Evolutionary conservation across 257 asterid genomes (phyloP).

Genomic region (Solanum megistacrolobum): DNA sequence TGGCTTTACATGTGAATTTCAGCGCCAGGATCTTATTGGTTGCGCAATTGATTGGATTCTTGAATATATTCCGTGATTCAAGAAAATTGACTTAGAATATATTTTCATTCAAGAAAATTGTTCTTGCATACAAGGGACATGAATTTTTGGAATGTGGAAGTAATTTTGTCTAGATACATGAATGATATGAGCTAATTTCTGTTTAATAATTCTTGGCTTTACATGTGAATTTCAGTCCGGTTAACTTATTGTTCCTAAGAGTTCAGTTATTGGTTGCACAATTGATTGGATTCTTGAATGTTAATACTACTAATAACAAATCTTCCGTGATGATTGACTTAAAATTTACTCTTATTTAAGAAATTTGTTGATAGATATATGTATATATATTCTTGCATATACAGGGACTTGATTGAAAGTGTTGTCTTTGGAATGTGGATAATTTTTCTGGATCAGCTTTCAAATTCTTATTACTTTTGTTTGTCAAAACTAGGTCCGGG

Average conservation of each 20-base stretch:
- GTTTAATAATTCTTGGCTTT: not conserved
- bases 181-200: not conserved
- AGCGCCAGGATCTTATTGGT: not conserved
- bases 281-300: not conserved
- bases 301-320: not conserved
- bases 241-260: not conserved
- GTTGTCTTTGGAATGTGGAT: not conserved
- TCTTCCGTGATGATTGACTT: not conserved
- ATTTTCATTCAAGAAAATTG: not conserved
- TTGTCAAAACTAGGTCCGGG: constrained; percentile 59
- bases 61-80: not conserved
- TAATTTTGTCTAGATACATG: not conserved
- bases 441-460: not conserved
- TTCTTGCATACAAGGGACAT: not conserved
- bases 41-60: not conserved
- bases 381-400: not conserved
- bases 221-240: not conserved
- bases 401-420: not conserved
- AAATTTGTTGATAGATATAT: not conserved
- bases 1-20: not conserved
- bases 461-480: too few relatives aligned
- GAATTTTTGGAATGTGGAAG: not conserved
- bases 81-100: not conserved
- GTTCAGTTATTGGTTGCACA: not conserved
- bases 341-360: not conserved